Base-by-base conservation (phyloP, 768 basidiomycete species). In the Lactarius indigo region DNA sequence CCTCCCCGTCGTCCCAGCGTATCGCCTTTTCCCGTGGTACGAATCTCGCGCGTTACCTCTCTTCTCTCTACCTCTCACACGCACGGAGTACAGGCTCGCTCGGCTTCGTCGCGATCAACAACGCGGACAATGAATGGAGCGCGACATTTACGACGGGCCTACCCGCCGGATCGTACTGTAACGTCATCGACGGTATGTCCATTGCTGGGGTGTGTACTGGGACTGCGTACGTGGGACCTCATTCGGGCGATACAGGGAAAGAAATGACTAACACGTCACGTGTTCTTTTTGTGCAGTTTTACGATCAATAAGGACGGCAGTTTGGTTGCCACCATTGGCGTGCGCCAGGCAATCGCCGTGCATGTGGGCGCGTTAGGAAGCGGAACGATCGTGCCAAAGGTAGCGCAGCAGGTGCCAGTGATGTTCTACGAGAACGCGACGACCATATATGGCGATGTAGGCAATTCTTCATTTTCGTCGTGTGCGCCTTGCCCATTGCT, bases 101-200 rank as follows among this genome's bases (percentile, higher is more conserved):
- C 52, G 87, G 88, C 3, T 88, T 85, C 65, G 84, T 88, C 2
- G 87, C 82, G 0, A 89, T 90, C 70, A 90, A 90, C 73, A 89
- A 89, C 66, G 81, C 75, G 5, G 84, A 87, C 65, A 77, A 78
- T 5, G 70, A 75, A 0, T 90, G 89, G 88, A 83, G 68, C 9
- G 61, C 80, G 0, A 83, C 82, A 0, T 89, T 90, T 73, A 72
- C 75, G 20, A 89, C 88, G 0, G 81, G 83, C 0, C 75, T 90
- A 10, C 81, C 87, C 0, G 81, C 75, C 28, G 88, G 87, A 0
- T 73, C 75, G 5, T 90, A 89, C 70, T 90, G 89, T 75, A 85
- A 91, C 73, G 85, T 89, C 23, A 78, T 88, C 39, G 81, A 79
- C 58, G 87, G 87, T 12, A 73, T 70, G 37, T 77, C 74, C 33